phyloP scores from a whole-genome alignment of 805 yeast genomes.

The Cyberlindnera nakhonratchasimensis region DNA sequence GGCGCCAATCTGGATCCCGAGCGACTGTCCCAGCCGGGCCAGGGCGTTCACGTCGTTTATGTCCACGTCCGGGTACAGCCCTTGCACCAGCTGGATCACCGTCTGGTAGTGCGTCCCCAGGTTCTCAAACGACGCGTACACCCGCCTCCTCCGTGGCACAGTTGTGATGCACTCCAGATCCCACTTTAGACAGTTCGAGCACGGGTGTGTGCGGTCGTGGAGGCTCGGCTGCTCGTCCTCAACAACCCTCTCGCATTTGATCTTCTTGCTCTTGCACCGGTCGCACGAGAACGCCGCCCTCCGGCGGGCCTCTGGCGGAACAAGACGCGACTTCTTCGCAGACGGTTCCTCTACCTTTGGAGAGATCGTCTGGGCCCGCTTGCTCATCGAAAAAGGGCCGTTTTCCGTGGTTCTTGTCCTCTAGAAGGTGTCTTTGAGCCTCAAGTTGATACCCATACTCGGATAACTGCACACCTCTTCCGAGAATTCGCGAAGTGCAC shows the following conservation, averaged over 20 bases:
- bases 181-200: constrained; percentile 36
- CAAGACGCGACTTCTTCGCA: constrained; percentile 32
- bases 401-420: neutral
- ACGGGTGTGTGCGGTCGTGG: constrained; percentile 35
- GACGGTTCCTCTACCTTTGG: constrained; percentile 3
- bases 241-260: constrained; percentile 38
- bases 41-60: constrained; percentile 41
- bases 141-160: constrained; percentile 39
- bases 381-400: neutral
- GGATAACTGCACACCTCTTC: constrained; percentile 7
- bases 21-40: constrained; percentile 28
- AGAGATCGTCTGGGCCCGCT: constrained; percentile 5
- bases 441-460: neutral
- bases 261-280: constrained; percentile 42
- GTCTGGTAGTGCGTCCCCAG: constrained; percentile 42
- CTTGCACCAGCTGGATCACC: constrained; percentile 35
- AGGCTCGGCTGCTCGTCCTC: constrained; percentile 24
- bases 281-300: constrained; percentile 45
- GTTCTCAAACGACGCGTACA: constrained; percentile 41
- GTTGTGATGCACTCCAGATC: constrained; percentile 40
- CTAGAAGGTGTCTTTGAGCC: neutral
- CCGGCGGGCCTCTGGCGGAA: constrained; percentile 36
- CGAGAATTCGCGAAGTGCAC: constrained; percentile 4
- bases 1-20: constrained; percentile 23
- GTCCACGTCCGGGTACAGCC: constrained; percentile 43